Percentiles rank a stretch among this genome's conserved stretches.
Evolutionary conservation across 164 flowering plant genomes (phyloP).

Genomic region (Tetracentron sinense): DNA sequence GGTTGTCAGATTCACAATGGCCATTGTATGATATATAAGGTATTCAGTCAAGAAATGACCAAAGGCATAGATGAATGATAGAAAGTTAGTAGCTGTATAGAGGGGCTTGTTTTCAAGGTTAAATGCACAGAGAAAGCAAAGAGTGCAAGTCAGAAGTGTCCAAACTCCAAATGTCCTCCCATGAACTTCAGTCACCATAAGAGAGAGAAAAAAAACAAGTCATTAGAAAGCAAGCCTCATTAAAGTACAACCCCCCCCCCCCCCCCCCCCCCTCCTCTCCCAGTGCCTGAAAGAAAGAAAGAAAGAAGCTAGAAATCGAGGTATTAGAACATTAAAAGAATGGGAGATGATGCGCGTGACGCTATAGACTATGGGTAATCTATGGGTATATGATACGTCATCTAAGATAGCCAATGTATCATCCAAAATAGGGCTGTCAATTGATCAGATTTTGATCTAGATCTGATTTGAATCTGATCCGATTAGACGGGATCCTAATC

Average conservation of each 20-base stretch:
- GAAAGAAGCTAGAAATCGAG: not conserved
- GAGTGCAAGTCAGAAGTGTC: constrained; percentile 96
- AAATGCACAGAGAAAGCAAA: constrained; percentile 90
- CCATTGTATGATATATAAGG: constrained; percentile 79
- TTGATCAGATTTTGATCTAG: no score
- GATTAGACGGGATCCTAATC: no score
- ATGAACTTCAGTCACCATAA: constrained; percentile 93
- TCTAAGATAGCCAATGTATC: no score
- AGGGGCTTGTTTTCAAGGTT: constrained; percentile 89
- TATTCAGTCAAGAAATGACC: constrained; percentile 90
- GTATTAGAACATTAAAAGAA: not conserved
- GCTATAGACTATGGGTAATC: no score
- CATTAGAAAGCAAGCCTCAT: no score
- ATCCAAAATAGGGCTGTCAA: no score
- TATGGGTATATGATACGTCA: no score
- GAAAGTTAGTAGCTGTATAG: constrained; percentile 66
- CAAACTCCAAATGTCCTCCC: constrained; percentile 98
- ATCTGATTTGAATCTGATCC: no score
- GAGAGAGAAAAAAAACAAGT: not conserved
- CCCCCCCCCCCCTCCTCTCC: no score
- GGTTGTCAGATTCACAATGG: constrained; percentile 69
- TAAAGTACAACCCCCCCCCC: no score
- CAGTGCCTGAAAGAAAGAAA: no score
- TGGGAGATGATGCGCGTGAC: not conserved
- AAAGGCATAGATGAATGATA: constrained; percentile 90